phyloP scores from a whole-genome alignment of 2,329 filamentous ascomycete species.

The Aspergillus awamori region DNA sequence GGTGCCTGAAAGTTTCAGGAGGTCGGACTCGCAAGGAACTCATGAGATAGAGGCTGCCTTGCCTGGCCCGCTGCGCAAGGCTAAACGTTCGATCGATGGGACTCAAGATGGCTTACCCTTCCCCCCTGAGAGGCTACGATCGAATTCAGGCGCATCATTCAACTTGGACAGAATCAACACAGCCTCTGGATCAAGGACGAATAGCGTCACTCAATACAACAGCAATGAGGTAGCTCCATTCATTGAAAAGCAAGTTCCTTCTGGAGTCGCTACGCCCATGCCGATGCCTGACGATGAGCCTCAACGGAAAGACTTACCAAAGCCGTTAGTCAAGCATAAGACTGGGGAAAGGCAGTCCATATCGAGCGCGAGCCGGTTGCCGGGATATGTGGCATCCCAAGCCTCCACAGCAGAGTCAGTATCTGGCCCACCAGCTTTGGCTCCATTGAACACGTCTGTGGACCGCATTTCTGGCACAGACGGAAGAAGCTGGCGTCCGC shows the following conservation, averaged over 20 bases:
- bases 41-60: constrained; percentile 34
- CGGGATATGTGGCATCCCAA: constrained; percentile 47
- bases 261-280: constrained; percentile 31
- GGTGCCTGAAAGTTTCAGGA: constrained; percentile 28
- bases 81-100: constrained; percentile 31
- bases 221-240: constrained; percentile 29
- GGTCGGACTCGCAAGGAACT: constrained; percentile 32
- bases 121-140: constrained; percentile 39
- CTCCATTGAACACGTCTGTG: constrained; percentile 35
- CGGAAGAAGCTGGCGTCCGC: constrained; percentile 24
- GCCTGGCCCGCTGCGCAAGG: constrained; percentile 24
- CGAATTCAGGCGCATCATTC: constrained; percentile 36
- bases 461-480: constrained; percentile 24
- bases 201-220: constrained; percentile 34
- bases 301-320: constrained; percentile 31
- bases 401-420: constrained; percentile 47
- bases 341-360: constrained; percentile 40
- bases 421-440: constrained; percentile 47
- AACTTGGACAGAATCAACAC: constrained; percentile 30
- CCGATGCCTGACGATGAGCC: constrained; percentile 36
- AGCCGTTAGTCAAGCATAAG: constrained; percentile 26
- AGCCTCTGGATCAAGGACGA: constrained; percentile 31
- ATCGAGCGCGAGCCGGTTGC: constrained; percentile 50
- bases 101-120: constrained; percentile 24
- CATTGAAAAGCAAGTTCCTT: constrained; percentile 34